Percentiles rank a stretch among this genome's conserved stretches.
These are phyloP conservation scores for Lachnum nothofagi DNA, from an alignment of 2,329 filamentous ascomycete genomes.

Conservation along the genomic window DNA sequence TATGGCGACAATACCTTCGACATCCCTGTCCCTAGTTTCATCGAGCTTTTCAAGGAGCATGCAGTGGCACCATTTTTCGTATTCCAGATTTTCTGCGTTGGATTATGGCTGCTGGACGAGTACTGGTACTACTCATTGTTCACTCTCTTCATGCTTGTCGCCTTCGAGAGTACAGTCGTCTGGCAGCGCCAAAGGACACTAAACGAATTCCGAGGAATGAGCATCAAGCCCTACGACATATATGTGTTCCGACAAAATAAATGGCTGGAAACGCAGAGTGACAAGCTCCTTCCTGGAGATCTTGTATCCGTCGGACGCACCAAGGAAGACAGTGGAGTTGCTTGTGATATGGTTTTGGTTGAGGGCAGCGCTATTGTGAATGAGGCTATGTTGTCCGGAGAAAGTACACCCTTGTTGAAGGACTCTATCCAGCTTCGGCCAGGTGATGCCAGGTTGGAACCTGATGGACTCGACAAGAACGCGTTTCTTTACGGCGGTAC, in stretches of 20 bases:
- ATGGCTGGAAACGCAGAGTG: slow-evolving; percentile 84
- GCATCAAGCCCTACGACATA: slow-evolving; percentile 95
- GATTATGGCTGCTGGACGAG: slow-evolving; percentile 96
- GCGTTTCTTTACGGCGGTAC: slow-evolving; percentile 95
- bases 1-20: slow-evolving; percentile 97
- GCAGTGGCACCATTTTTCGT: slow-evolving; percentile 98
- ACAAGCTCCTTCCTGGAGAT: slow-evolving; percentile 88
- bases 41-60: slow-evolving; percentile 95
- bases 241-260: slow-evolving; percentile 83
- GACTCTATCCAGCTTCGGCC: slow-evolving; percentile 91
- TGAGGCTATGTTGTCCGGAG: slow-evolving; percentile 97
- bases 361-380: slow-evolving; percentile 97
- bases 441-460: slow-evolving; percentile 71
- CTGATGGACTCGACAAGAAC: slow-evolving; percentile 93
- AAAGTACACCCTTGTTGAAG: slow-evolving; percentile 94
- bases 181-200: slow-evolving; percentile 97
- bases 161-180: slow-evolving; percentile 96
- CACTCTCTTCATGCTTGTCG: slow-evolving; percentile 96
- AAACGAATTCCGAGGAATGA: slow-evolving; percentile 97
- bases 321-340: slow-evolving; percentile 94
- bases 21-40: slow-evolving; percentile 92
- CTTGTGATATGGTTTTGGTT: slow-evolving; percentile 92
- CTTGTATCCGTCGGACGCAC: slow-evolving; percentile 87
- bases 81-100: slow-evolving; percentile 98
- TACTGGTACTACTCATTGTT: slow-evolving; percentile 99